phyloP scores from a whole-genome alignment of 1,284 basidiomycete genomes.

The Moesziomyces antarcticus region DNA sequence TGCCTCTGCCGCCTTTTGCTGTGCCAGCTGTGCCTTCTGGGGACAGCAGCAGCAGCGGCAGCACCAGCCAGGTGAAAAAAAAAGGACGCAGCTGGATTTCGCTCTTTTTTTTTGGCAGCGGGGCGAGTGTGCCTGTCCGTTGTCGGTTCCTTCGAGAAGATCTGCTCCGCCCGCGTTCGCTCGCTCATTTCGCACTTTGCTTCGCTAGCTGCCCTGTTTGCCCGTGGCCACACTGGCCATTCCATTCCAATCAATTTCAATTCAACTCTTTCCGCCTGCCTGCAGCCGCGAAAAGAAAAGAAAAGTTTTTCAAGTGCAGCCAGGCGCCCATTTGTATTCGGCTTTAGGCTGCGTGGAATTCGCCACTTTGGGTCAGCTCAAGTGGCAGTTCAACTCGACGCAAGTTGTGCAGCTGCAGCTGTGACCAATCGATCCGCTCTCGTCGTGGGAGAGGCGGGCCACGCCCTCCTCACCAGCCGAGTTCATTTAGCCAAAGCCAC shows the following conservation, averaged over 20 bases:
- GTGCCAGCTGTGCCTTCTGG: not conserved
- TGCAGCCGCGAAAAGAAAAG: not conserved
- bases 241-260: not conserved
- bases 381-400: not conserved
- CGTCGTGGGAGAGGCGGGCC: too few relatives aligned
- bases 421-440: not conserved
- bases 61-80: conserved; percentile 12
- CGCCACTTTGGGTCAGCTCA: too few relatives aligned
- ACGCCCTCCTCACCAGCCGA: too few relatives aligned
- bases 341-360: not conserved
- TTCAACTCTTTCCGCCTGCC: too few relatives aligned
- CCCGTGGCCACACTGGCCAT: not conserved
- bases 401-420: not conserved
- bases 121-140: not conserved
- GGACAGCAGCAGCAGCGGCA: conserved; percentile 1
- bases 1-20: not conserved
- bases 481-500: too few relatives aligned
- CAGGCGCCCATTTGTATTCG: not conserved
- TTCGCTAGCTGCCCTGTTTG: not conserved
- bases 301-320: not conserved
- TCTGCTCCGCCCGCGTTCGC: conserved; percentile 15
- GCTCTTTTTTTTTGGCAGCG: not conserved
- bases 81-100: conserved; percentile 5
- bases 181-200: conserved; percentile 3
- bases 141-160: conserved; percentile 26